Base-by-base conservation (phyloP, 2,329 filamentous ascomycete genomes). In the Xylariaceae sp. region DNA sequence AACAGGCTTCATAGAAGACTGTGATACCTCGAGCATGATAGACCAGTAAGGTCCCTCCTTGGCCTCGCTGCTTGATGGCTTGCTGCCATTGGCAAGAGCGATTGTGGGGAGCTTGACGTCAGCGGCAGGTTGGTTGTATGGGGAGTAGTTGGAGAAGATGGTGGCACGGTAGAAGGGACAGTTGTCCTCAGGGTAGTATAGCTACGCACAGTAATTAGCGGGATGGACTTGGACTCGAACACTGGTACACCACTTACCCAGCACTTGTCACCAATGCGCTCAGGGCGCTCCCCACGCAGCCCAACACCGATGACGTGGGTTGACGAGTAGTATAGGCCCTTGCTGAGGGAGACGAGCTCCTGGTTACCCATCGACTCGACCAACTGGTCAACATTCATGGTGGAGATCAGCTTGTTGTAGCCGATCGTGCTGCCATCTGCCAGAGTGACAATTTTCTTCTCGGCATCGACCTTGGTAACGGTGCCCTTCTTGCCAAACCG, bases 141-240 rank as follows among this genome's bases (percentile, higher is more conserved):
- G 94, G 18, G 94, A 97, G 82, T 99, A 99, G 83, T 99, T 99
- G 74, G 92, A 97, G 83, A 99, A 99, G 76, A 99, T 97, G 67
- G 94, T 99, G 66, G 94, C 94, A 62, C 94, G 89, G 81, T 99
- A 99, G 81, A 99, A 99, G 69, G 90, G 90, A 79, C 90, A 96
- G 81, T 99, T 87, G 72, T 96, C 87, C 73, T 99, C 94, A 56
- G 94, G 94, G 84, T 97, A 99, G 83, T 99, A 99, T 59, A 99
- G 80, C 85, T 86, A 49, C 12, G 17, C 22, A n/a, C 4, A 15
- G 6, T 10, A 11, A 39, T 58, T 53, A 51, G 58, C 45, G 49
- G 10, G 30, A 12, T 3, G 11, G 30, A 17, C 6, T 30, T 18
- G 27, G 7, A n/a, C 39, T 11, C 33, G 12, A 22, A 38, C 56